Evolutionary conservation across 208 protist genomes (phyloP).

Genomic region (Ichthyophonus hoferi): DNA sequence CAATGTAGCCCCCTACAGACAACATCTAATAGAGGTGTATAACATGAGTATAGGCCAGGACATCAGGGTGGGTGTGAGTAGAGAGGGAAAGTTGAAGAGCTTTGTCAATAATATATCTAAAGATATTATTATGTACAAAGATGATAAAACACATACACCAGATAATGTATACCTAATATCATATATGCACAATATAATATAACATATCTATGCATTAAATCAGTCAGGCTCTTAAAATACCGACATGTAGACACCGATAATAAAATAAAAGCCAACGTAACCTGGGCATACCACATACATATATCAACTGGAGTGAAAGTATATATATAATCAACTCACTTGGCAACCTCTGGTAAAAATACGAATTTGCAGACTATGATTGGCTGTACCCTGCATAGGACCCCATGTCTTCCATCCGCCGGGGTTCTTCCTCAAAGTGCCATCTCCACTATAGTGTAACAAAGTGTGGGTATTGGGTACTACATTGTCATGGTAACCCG

Average conservation of each 20-base stretch:
- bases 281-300: too few species aligned
- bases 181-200: too few species aligned
- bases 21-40: constrained; percentile 45
- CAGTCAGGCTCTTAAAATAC: too few species aligned
- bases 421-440: constrained; percentile 69
- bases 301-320: too few species aligned
- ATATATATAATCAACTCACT: too few species aligned
- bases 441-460: constrained; percentile 59
- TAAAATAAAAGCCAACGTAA: too few species aligned
- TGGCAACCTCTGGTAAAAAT: neutral
- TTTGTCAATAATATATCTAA: neutral
- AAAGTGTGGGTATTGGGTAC: too few species aligned
- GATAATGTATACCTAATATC: too few species aligned
- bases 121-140: neutral
- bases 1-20: constrained; percentile 64
- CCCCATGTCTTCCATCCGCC: constrained; percentile 66
- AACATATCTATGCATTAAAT: too few species aligned
- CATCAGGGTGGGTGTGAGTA: neutral
- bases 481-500: too few species aligned
- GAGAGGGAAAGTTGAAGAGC: neutral
- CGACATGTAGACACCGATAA: too few species aligned
- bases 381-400: neutral
- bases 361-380: constrained; percentile 61
- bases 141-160: neutral
- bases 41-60: neutral